A percentile compares a stretch with the other conserved stretches of the same genome.
Conservation (phyloP, 2,329 filamentous ascomycete species). For the Juglanconis oblonga region DNA sequence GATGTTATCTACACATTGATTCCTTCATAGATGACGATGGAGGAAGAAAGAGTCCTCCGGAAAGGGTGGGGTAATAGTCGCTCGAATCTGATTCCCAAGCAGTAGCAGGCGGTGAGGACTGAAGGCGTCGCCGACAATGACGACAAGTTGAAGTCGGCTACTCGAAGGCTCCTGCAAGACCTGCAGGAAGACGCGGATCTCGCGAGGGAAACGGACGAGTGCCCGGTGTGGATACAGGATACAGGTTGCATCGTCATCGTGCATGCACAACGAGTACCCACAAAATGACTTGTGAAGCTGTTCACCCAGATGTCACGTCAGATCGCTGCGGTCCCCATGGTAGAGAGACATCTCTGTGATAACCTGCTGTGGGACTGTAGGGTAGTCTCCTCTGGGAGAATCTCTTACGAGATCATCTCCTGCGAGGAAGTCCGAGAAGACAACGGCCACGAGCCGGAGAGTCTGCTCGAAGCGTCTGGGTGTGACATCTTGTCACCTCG, state of each 20-base stretch:
- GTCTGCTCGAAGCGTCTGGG: too few relatives aligned
- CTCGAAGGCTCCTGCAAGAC: not conserved
- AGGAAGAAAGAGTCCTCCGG: not conserved
- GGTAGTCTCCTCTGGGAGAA: too few relatives aligned
- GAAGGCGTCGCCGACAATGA: not conserved
- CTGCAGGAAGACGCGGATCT: not conserved
- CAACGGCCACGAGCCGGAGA: too few relatives aligned
- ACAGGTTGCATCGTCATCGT: not conserved
- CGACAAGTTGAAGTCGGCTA: not conserved
- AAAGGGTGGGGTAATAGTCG: not conserved
- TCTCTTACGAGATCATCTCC: too few relatives aligned
- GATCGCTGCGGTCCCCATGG: too few relatives aligned
- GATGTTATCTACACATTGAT: conserved; percentile 9
- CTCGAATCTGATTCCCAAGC: not conserved
- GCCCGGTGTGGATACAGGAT: not conserved
- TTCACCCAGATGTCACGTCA: too few relatives aligned
- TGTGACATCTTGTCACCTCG: too few relatives aligned
- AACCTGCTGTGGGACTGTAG: too few relatives aligned
- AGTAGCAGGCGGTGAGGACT: not conserved
- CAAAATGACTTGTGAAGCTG: too few relatives aligned
- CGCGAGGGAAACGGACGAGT: not conserved
- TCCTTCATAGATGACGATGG: not conserved
- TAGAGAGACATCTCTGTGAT: too few relatives aligned
- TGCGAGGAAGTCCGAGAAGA: too few relatives aligned
- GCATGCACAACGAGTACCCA: not conserved